Evolutionary conservation across 2,329 filamentous ascomycete genomes (phyloP).

Genomic region (Fusarium hainanense): DNA sequence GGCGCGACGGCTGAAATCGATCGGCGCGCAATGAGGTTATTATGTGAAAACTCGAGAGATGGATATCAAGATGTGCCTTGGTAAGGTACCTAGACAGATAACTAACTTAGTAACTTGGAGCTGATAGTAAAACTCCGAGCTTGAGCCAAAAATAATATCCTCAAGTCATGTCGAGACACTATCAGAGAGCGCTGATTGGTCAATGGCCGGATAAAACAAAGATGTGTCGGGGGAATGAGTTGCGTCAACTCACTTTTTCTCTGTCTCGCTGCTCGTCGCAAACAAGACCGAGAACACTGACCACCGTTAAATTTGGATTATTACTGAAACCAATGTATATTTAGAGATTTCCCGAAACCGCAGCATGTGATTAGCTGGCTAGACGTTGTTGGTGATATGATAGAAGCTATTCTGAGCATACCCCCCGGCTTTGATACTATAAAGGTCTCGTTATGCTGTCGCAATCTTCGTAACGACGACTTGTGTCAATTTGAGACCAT

Average conservation of each 20-base stretch:
- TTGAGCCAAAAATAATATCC: conserved; percentile 38
- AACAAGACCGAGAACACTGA: conserved; percentile 39
- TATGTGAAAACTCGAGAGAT: conserved; percentile 39
- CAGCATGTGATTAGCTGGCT: conserved; percentile 12
- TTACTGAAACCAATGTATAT: conserved; percentile 1
- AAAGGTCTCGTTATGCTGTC: conserved; percentile 36
- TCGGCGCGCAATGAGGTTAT: conserved; percentile 25
- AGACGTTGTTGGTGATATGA: conserved; percentile 6
- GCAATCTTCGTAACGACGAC: conserved; percentile 29
- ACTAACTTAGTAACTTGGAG: background rate
- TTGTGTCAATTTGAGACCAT: conserved; percentile 33
- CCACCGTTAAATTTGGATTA: background rate
- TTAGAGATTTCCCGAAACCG: conserved; percentile 12
- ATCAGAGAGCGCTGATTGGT: conserved; percentile 49
- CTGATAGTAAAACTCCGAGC: conserved; percentile 31
- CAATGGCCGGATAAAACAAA: conserved; percentile 45
- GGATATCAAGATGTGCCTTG: conserved; percentile 17
- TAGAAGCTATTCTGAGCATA: conserved; percentile 18
- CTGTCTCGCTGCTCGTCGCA: conserved; percentile 38
- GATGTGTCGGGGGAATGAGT: conserved; percentile 40
- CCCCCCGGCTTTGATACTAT: conserved; percentile 10
- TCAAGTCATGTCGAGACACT: conserved; percentile 41
- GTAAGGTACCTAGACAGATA: conserved; percentile 14
- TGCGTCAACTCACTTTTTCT: conserved; percentile 36
- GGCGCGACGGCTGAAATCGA: conserved; percentile 5